Base-by-base conservation (phyloP, 2,329 filamentous ascomycete genomes). In the Penicillium sp. region DNA sequence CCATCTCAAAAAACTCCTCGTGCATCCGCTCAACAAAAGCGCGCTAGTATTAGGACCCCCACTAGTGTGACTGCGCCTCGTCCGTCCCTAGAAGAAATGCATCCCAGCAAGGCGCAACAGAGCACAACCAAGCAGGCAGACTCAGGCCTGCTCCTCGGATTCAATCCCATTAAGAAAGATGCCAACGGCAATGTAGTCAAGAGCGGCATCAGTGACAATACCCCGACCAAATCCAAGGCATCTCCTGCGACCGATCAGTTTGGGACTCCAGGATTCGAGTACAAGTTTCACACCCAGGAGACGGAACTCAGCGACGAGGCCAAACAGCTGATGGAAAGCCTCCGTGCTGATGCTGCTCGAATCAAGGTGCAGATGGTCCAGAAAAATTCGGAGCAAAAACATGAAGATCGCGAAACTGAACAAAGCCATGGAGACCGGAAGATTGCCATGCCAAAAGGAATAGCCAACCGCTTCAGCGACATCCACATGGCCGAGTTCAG, bases 401-500 rank as follows among this genome's bases (percentile, higher is more conserved):
- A 73, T 26, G 77, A 81, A 40, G 78, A 81, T 18, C 72, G 71
- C 14, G 72, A 77, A 34, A 71, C 75, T 2, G 79, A 80, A 26
- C 69, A 76, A 31, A 66, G 69, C 1, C 67, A 77, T 39, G 76
- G 74, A 37, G 76, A 76, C 10, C 87, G 93, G 62, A 90, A 86
- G 73, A 89, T 96, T 68, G 92, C 89, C 7, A 85, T 85, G 63
- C 85, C 92, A 13, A 95, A 88, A 76, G 87, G 90, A 64, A 92
- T 88, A 71, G 82, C 85, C 49, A 79, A 86, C 47, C 87, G 93
- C 44, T 97, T 88, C 76, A 96, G 90, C 70, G 88, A 91, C 60
- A 86, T 85, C 37, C 93, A 97, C 72, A 89, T 90, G 84, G 86
- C 87, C 48, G 85, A 93, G 68, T 97, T 97, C 78, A 90, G 90